phyloP scores from a whole-genome alignment of 768 basidiomycete genomes.

The Dendrothele bispora region DNA sequence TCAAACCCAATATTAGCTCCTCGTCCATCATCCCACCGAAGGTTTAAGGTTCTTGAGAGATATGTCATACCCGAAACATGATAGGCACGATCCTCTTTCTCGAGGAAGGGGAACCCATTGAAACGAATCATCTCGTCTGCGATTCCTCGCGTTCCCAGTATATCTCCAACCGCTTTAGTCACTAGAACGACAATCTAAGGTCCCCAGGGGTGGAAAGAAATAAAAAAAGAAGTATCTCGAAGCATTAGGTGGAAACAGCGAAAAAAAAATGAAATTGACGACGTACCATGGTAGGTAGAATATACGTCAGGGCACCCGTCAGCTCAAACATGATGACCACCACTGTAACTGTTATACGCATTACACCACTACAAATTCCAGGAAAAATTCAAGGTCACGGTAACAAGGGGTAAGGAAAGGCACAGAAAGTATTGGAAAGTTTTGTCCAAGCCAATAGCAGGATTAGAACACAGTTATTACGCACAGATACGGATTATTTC shows the following conservation, averaged over 20 bases:
- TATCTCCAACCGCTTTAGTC: constrained; percentile 96
- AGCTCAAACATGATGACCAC: constrained; percentile 98
- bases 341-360: constrained; percentile 95
- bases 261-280: no score
- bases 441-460: no score
- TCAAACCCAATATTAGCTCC: no score
- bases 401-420: constrained; percentile 9
- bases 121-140: constrained; percentile 97
- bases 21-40: no score
- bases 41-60: no score
- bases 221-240: constrained; percentile 6
- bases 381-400: constrained; percentile 1
- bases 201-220: no score
- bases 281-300: constrained; percentile 93
- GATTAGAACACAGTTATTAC: no score
- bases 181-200: constrained; percentile 92
- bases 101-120: constrained; percentile 96
- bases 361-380: constrained; percentile 70
- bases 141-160: constrained; percentile 90
- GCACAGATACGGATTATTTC: no score
- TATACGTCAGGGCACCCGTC: constrained; percentile 95
- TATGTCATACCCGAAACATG: constrained; percentile 86
- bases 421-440: no score
- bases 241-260: background rate
- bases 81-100: constrained; percentile 92